A percentile compares a stretch with the other conserved stretches of the same genome.
Conservation (phyloP, 208 protist species). For the Endotrypanum monterogeii region DNA sequence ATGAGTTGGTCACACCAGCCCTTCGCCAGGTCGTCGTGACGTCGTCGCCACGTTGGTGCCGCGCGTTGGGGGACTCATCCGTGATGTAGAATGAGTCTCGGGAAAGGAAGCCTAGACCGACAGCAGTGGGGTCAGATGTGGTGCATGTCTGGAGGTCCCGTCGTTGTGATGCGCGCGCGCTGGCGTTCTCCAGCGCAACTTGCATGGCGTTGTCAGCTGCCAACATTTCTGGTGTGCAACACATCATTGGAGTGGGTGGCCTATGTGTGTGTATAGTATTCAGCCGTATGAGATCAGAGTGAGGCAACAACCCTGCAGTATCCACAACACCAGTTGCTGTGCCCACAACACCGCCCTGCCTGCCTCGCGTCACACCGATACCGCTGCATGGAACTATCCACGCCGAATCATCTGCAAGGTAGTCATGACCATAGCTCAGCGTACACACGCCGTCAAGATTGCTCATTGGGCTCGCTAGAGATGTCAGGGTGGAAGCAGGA, state of each 20-base stretch:
- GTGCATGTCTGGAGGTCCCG: neutral
- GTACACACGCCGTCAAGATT: neutral
- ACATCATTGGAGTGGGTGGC: neutral
- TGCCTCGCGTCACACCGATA: neutral
- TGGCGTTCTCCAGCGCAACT: neutral
- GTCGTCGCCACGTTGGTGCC: neutral
- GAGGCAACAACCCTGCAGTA: neutral
- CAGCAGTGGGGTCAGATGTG: neutral
- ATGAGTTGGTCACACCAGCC: neutral
- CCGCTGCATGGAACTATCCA: neutral
- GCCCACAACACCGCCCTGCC: neutral
- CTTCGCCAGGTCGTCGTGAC: neutral
- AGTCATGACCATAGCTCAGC: neutral
- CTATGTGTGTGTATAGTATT: neutral
- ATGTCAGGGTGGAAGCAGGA: neutral
- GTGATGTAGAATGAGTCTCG: neutral
- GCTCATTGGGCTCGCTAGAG: neutral
- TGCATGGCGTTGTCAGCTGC: neutral
- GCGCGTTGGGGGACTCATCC: neutral
- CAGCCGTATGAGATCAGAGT: neutral
- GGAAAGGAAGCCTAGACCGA: neutral
- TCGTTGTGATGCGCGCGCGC: conserved; percentile 1
- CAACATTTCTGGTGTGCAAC: neutral
- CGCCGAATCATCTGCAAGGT: neutral
- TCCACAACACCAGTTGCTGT: neutral